These are phyloP conservation scores for Hippophae rhamnoides DNA, from an alignment of 306 rosid species.

Conservation along the genomic window DNA sequence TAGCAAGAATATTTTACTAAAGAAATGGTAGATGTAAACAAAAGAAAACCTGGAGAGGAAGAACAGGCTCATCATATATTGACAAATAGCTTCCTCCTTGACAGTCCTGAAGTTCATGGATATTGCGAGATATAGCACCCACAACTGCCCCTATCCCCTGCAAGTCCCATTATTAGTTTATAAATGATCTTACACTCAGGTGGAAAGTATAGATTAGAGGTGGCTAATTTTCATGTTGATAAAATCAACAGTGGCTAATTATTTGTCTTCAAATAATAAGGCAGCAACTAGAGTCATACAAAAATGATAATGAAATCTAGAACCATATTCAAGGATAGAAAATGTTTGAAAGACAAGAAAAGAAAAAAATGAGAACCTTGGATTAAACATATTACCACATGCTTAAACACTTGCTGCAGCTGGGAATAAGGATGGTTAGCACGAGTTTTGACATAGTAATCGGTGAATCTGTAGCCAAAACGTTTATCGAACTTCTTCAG, in stretches of 20 bases:
- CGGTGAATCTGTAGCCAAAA: conserved; percentile 81
- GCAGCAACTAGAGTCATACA: background rate
- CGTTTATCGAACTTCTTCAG: conserved; percentile 97
- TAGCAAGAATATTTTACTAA: conserved; percentile 8
- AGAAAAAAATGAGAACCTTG: conserved; percentile 2
- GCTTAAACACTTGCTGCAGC: conserved; percentile 98
- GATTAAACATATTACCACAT: conserved; percentile 70
- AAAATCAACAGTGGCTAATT: conserved; percentile 2
- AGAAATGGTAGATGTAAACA: conserved; percentile 10
- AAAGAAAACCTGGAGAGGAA: conserved; percentile 78
- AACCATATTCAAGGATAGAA: background rate
- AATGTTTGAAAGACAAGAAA: background rate
- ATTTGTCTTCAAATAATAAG: conserved; percentile 3
- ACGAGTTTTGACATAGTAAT: conserved; percentile 88
- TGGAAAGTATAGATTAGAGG: background rate
- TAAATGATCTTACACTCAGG: conserved; percentile 20
- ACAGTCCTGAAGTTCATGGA: conserved; percentile 93
- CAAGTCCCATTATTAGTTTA: conserved; percentile 18
- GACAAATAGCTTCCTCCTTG: conserved; percentile 87
- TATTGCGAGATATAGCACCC: conserved; percentile 96
- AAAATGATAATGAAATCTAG: background rate
- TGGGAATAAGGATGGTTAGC: conserved; percentile 99
- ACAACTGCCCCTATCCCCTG: conserved; percentile 98
- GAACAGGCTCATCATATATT: conserved; percentile 74
- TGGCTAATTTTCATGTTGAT: background rate